Conservation (phyloP, 1,139 yeast species). For the Taphrina populina region DNA sequence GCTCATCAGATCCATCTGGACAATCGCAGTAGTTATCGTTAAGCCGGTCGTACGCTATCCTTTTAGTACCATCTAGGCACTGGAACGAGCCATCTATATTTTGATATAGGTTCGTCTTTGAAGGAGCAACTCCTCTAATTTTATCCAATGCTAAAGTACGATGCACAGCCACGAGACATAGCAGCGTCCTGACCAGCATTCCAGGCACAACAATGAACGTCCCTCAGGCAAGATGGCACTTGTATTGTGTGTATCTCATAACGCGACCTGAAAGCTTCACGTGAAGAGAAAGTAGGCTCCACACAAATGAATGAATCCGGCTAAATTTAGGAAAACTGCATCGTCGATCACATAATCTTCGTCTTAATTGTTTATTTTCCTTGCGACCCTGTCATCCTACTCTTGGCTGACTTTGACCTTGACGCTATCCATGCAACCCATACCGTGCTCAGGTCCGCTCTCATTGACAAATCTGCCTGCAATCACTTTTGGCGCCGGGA, state of each 20-base stretch:
- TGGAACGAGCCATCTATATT: conserved; percentile 4
- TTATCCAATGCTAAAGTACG: background rate
- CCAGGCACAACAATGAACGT: too few species aligned
- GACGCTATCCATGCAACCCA: too few species aligned
- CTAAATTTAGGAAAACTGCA: too few species aligned
- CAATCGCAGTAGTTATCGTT: conserved; percentile 86
- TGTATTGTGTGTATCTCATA: too few species aligned
- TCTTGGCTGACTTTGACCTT: too few species aligned
- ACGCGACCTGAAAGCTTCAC: too few species aligned
- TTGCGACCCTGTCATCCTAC: too few species aligned
- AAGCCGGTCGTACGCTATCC: conserved; percentile 29
- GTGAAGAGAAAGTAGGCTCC: too few species aligned
- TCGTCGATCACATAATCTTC: too few species aligned
- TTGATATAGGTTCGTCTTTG: conserved; percentile 21
- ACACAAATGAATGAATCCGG: too few species aligned
- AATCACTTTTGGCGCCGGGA: conserved; percentile 79
- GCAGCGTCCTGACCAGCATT: background rate
- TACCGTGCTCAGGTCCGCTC: conserved; percentile 10
- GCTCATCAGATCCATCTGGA: conserved; percentile 97
- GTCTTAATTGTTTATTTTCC: too few species aligned
- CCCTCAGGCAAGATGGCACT: too few species aligned
- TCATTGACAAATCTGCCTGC: conserved; percentile 51
- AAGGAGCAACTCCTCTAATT: conserved; percentile 17
- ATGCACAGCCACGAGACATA: background rate
- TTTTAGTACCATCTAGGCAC: conserved; percentile 33